These are phyloP conservation scores for Lolium multiflorum DNA, from an alignment of 176 grass and related monocot species.

Conservation along the genomic window DNA sequence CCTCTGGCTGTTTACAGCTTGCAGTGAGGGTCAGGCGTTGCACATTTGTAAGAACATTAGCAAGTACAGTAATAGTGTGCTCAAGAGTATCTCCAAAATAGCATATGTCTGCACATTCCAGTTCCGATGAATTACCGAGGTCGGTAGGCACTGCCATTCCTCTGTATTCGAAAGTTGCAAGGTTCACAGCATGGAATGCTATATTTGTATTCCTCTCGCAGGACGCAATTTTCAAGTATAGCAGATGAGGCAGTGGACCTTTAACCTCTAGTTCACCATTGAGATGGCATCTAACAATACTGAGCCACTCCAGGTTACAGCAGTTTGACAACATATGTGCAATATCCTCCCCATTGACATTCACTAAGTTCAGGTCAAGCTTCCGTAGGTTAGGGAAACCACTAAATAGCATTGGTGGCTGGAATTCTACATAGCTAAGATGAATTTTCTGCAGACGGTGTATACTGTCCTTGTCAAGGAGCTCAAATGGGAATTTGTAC, in stretches of 20 bases:
- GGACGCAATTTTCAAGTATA: neutral
- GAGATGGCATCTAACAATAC: neutral
- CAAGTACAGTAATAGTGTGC: neutral
- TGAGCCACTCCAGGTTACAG: neutral
- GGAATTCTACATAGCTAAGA: conserved; percentile 10
- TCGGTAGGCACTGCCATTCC: neutral
- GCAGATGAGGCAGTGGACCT: neutral
- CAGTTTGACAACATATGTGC: neutral
- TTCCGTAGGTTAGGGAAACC: neutral
- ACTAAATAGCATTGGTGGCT: neutral
- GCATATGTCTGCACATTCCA: neutral
- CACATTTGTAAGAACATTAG: neutral
- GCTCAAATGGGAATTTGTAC: neutral
- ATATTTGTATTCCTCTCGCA: neutral
- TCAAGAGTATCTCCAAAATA: neutral
- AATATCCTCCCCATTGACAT: neutral
- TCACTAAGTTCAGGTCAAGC: neutral
- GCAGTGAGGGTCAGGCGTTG: neutral
- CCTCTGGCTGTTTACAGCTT: neutral
- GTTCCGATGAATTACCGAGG: neutral
- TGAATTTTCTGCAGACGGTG: neutral
- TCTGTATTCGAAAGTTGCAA: neutral
- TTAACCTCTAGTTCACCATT: neutral
- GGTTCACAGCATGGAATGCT: neutral
- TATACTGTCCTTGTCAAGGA: neutral